These are phyloP conservation scores for Populus nigra DNA, from an alignment of 345 rosid genomes.

Conservation along the genomic window DNA sequence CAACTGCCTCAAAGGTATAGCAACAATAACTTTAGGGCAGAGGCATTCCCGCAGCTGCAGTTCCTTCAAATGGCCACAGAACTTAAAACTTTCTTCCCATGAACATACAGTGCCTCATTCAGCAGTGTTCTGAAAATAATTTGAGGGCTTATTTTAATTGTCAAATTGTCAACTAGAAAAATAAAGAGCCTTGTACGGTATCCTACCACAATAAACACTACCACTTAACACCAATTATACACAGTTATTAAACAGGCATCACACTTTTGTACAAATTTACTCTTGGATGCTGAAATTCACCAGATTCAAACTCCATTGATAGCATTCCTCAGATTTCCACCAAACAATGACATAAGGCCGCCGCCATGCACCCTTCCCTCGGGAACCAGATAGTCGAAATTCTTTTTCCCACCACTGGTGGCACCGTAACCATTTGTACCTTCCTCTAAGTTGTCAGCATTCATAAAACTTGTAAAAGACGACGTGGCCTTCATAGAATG, in stretches of 20 bases:
- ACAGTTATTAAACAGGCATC: neutral
- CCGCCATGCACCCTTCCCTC: slow-evolving; percentile 99
- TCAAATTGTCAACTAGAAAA: neutral
- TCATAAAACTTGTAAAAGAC: slow-evolving; percentile 35
- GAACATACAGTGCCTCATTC: neutral
- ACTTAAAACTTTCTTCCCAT: neutral
- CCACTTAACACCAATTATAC: neutral
- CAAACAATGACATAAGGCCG: slow-evolving; percentile 76
- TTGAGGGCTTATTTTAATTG: neutral
- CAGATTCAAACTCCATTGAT: slow-evolving; percentile 49
- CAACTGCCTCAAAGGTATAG: too few species aligned
- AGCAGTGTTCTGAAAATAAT: neutral
- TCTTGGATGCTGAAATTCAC: neutral
- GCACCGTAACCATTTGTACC: slow-evolving; percentile 20
- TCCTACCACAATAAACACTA: neutral
- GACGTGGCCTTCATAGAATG: slow-evolving; percentile 69
- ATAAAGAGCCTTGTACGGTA: neutral
- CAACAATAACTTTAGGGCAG: neutral
- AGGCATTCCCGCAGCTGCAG: neutral
- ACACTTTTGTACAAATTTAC: neutral
- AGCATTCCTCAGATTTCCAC: slow-evolving; percentile 61
- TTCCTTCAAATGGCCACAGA: neutral
- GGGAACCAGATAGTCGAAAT: slow-evolving; percentile 58
- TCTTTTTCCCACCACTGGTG: slow-evolving; percentile 29
- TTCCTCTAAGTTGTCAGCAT: slow-evolving; percentile 42